Evolutionary conservation across 1,284 basidiomycete genomes (phyloP).

Genomic region (Cronartium quercuum): DNA sequence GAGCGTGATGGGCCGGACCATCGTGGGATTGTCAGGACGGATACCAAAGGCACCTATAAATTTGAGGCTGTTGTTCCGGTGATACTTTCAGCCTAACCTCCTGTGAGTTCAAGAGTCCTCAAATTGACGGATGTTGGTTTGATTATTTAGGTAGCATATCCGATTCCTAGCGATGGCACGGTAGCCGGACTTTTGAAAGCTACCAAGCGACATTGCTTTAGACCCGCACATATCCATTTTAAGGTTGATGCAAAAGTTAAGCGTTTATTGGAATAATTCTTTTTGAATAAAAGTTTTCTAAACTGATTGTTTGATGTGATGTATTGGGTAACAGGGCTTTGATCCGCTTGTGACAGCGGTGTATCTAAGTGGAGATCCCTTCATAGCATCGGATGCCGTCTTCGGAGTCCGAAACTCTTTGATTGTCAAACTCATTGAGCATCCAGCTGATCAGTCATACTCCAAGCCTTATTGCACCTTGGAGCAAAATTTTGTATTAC

Average conservation of each 20-base stretch:
- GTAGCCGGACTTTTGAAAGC: conserved; percentile 61
- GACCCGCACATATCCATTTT: conserved; percentile 73
- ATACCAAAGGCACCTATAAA: conserved; percentile 61
- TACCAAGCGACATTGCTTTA: conserved; percentile 65
- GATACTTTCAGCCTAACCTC: conserved; percentile 51
- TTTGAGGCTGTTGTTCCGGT: conserved; percentile 72
- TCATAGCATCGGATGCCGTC: conserved; percentile 63
- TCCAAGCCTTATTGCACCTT: conserved; percentile 51
- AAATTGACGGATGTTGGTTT: background rate
- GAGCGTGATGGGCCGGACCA: conserved; percentile 63
- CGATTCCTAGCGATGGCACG: conserved; percentile 62
- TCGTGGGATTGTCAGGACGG: conserved; percentile 63
- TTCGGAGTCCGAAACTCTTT: conserved; percentile 63
- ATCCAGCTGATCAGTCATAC: conserved; percentile 48
- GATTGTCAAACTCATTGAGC: conserved; percentile 43
- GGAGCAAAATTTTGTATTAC: conserved; percentile 59
- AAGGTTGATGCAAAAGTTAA: conserved; percentile 30
- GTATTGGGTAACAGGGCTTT: conserved; percentile 55
- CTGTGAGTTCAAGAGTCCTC: conserved; percentile 19
- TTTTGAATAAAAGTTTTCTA: conserved; percentile 8
- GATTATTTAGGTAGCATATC: conserved; percentile 55
- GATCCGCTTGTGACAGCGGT: conserved; percentile 67
- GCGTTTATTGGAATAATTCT: background rate
- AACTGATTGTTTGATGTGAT: background rate
- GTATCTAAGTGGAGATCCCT: conserved; percentile 66